These are phyloP conservation scores for Logfia minima DNA, from an alignment of 129 eudicot species.

Conservation along the genomic window DNA sequence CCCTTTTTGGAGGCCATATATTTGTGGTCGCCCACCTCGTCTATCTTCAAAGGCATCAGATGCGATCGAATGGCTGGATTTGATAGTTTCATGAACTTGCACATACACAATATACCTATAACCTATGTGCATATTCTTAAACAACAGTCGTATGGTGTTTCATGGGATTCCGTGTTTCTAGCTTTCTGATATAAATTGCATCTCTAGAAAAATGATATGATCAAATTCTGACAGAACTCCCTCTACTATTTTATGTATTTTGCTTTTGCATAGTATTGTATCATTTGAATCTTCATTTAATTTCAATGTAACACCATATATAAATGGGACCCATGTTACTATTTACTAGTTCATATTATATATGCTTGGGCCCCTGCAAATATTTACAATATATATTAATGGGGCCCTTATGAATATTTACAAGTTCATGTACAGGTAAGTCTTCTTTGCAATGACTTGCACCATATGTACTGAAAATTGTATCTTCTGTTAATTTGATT, in stretches of 20 bases:
- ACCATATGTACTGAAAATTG: neutral
- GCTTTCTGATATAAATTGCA: constrained; percentile 2
- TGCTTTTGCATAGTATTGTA: neutral
- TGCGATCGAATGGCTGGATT: constrained; percentile 7
- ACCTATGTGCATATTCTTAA: constrained; percentile 20
- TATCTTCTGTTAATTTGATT: constrained; percentile 8
- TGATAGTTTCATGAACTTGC: neutral
- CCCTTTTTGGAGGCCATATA: no score
- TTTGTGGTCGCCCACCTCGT: neutral
- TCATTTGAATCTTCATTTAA: neutral
- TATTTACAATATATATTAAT: neutral
- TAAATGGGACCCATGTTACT: neutral
- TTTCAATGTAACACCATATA: neutral
- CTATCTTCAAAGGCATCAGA: neutral
- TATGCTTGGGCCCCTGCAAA: neutral
- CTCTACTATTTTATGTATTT: neutral
- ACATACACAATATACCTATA: constrained; percentile 10
- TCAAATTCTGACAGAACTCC: neutral
- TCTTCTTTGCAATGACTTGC: constrained; percentile 14
- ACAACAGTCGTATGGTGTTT: constrained; percentile 25
- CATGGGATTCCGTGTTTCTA: constrained; percentile 14
- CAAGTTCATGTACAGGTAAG: neutral
- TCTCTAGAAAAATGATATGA: constrained; percentile 11
- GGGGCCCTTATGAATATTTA: constrained; percentile 25
- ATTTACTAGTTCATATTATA: neutral